phyloP scores from a whole-genome alignment of 345 rosid species.

The Durio zibethinus region DNA sequence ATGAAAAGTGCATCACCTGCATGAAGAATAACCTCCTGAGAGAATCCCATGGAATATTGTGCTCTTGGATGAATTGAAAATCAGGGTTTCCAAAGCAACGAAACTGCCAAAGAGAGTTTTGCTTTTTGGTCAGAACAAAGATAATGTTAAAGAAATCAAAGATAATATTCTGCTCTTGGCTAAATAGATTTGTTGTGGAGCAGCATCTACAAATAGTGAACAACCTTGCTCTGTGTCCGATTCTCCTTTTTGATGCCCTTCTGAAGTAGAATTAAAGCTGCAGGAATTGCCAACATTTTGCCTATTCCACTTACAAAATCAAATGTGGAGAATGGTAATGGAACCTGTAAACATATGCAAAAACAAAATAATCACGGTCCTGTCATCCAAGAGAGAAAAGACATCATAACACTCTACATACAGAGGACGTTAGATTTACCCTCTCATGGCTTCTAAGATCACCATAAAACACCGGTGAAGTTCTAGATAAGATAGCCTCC shows the following conservation, averaged over 20 bases:
- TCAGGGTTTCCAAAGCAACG: slow-evolving; percentile 62
- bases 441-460: slow-evolving; percentile 89
- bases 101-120: slow-evolving; percentile 44
- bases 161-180: too few species aligned
- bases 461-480: slow-evolving; percentile 67
- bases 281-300: slow-evolving; percentile 25
- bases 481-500: slow-evolving; percentile 72
- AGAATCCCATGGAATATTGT: slow-evolving; percentile 41
- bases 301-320: slow-evolving; percentile 56
- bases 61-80: slow-evolving; percentile 69
- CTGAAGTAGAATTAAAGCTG: slow-evolving; percentile 19
- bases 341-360: slow-evolving; percentile 42
- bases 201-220: slow-evolving; percentile 27
- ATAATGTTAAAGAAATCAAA: slow-evolving; percentile 5
- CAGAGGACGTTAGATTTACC: slow-evolving; percentile 31
- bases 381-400: neutral
- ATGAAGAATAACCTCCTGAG: slow-evolving; percentile 63
- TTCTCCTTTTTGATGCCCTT: slow-evolving; percentile 14
- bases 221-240: slow-evolving; percentile 23
- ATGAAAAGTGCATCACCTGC: slow-evolving; percentile 93
- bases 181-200: slow-evolving; percentile 59
- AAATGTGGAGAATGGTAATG: slow-evolving; percentile 60
- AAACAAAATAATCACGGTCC: neutral
- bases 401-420: slow-evolving; percentile 7
- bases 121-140: neutral